Percentiles rank a stretch among this genome's conserved stretches.
Conservation (phyloP, 495 filamentous ascomycete genomes). For the Podospora pseudopauciseta region DNA sequence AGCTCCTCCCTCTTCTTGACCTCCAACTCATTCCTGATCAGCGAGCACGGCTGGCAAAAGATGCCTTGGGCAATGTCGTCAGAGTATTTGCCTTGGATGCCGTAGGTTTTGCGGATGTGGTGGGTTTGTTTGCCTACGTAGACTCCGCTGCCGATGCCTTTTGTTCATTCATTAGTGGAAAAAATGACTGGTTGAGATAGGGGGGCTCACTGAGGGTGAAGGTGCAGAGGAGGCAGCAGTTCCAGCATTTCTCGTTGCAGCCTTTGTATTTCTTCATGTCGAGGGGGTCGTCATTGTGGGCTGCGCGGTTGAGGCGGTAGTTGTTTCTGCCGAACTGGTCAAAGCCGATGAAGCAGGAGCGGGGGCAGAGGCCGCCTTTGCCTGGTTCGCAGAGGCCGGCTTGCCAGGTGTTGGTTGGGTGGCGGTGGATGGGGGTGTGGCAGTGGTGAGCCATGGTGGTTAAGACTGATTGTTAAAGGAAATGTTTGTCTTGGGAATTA, state of each 20-base stretch:
- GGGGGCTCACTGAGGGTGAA: not conserved
- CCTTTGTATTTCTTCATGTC: constrained; percentile 22
- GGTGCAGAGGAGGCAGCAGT: constrained; percentile 20
- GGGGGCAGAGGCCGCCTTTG: constrained; percentile 18
- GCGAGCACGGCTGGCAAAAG: constrained; percentile 29
- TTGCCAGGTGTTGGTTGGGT: constrained; percentile 17
- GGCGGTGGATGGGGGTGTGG: no score
- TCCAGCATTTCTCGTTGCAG: constrained; percentile 24
- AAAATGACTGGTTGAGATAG: no score
- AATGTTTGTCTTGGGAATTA: no score
- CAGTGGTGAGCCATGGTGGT: no score
- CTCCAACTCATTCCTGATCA: constrained; percentile 28
- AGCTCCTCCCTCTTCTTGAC: constrained; percentile 23
- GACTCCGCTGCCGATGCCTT: constrained; percentile 30
- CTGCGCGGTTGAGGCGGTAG: constrained; percentile 20
- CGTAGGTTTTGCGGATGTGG: constrained; percentile 24
- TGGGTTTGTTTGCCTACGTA: constrained; percentile 23
- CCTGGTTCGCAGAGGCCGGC: constrained; percentile 22
- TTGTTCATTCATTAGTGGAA: no score
- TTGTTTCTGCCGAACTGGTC: constrained; percentile 25
- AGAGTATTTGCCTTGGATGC: constrained; percentile 22
- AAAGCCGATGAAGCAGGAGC: constrained; percentile 26
- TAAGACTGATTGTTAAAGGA: no score
- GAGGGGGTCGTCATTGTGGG: constrained; percentile 17
- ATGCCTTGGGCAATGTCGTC: constrained; percentile 27